Evolutionary conservation across 371 early-diverging fungal genomes (phyloP).

Genomic region (Chytridiales sp.): DNA sequence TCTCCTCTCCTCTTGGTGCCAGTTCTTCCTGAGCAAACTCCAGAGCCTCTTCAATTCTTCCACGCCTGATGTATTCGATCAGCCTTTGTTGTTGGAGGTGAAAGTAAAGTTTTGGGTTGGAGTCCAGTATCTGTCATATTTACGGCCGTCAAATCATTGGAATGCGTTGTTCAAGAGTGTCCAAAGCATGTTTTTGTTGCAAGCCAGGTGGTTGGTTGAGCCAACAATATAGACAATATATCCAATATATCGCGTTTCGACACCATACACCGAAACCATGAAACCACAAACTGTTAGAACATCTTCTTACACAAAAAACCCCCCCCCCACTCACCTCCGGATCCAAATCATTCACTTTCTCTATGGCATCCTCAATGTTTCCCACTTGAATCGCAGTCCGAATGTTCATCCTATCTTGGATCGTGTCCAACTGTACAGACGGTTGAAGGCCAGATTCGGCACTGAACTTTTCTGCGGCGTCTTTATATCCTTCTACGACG

Average conservation of each 20-base stretch:
- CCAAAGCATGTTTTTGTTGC: background rate
- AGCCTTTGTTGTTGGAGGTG: conserved; percentile 94
- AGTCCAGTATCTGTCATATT: conserved; percentile 92
- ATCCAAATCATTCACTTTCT: conserved; percentile 92
- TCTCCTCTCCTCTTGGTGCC: conserved; percentile 93
- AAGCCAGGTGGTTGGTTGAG: conserved; percentile 14
- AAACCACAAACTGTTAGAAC: too few relatives aligned
- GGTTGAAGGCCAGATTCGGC: conserved; percentile 78
- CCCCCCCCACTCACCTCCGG: conserved; percentile 72
- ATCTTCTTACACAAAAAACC: too few relatives aligned
- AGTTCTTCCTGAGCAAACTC: conserved; percentile 96
- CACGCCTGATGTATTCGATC: conserved; percentile 88
- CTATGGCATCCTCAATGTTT: conserved; percentile 89
- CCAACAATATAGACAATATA: background rate
- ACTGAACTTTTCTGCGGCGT: conserved; percentile 94
- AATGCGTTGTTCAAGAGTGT: too few relatives aligned
- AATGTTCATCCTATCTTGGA: conserved; percentile 92
- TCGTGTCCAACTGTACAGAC: conserved; percentile 78
- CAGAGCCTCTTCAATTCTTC: conserved; percentile 77
- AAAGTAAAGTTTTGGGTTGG: conserved; percentile 90
- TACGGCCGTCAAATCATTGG: too few relatives aligned
- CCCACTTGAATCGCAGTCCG: conserved; percentile 89
- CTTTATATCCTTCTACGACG: conserved; percentile 96
- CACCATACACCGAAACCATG: too few relatives aligned
- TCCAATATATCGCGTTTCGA: background rate